phyloP scores from a whole-genome alignment of 352 stramenopile genomes.

The Phytophthora tubulina region DNA sequence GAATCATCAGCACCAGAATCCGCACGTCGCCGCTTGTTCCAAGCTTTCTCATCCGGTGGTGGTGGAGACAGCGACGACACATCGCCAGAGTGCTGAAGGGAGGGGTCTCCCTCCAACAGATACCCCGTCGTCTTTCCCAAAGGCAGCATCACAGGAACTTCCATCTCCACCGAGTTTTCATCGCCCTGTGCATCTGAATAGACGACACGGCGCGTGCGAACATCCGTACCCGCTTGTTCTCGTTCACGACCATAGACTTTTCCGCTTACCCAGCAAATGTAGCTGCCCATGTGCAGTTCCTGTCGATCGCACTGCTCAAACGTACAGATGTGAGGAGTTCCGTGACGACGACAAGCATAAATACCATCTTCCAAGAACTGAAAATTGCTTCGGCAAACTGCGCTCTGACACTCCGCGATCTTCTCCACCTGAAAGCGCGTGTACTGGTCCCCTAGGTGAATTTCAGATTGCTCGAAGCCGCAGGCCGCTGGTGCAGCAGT shows the following conservation, averaged over 20 bases:
- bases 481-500: conserved; percentile 19
- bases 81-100: conserved; percentile 27
- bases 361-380: conserved; percentile 83
- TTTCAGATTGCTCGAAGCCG: conserved; percentile 56
- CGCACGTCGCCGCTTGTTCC: conserved; percentile 38
- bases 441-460: conserved; percentile 67
- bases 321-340: conserved; percentile 78
- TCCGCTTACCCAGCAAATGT: conserved; percentile 77
- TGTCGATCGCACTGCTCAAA: conserved; percentile 79
- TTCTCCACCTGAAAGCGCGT: conserved; percentile 67
- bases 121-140: conserved; percentile 71
- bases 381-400: conserved; percentile 51
- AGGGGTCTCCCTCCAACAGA: conserved; percentile 58
- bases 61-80: conserved; percentile 72
- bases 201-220: conserved; percentile 64
- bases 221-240: conserved; percentile 71
- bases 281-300: conserved; percentile 57
- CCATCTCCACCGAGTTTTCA: conserved; percentile 70
- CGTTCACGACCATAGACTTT: conserved; percentile 70
- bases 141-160: conserved; percentile 74
- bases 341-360: conserved; percentile 72
- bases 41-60: conserved; percentile 64
- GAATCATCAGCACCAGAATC: conserved; percentile 31
- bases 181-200: conserved; percentile 68
- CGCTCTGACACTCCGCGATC: conserved; percentile 48